Evolutionary conservation across 2,329 filamentous ascomycete species (phyloP).

Genomic region (Setomelanomma holmii): DNA sequence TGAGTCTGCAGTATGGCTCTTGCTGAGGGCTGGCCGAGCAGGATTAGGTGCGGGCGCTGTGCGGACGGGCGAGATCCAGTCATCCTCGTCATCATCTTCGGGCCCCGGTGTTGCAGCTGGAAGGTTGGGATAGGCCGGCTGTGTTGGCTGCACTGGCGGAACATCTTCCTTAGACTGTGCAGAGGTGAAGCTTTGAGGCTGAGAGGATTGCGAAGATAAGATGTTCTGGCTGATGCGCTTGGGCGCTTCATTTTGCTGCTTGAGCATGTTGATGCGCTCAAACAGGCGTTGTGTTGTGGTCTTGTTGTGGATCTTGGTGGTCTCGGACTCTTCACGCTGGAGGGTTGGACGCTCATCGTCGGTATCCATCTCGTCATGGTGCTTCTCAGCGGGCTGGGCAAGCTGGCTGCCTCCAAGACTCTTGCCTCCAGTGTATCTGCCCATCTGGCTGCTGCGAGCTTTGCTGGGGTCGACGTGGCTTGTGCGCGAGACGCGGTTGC

Average conservation of each 20-base stretch:
- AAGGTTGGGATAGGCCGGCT: constrained; percentile 52
- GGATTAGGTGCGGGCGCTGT: constrained; percentile 38
- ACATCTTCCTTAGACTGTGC: constrained; percentile 49
- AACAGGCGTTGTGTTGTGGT: constrained; percentile 93
- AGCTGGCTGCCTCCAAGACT: constrained; percentile 64
- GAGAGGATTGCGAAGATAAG: constrained; percentile 31
- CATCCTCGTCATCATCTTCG: constrained; percentile 54
- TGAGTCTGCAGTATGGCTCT: constrained; percentile 66
- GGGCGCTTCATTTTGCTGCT: constrained; percentile 52
- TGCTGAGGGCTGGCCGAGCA: constrained; percentile 61
- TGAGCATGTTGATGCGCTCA: constrained; percentile 86
- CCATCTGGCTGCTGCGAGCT: constrained; percentile 74
- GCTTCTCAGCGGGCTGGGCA: constrained; percentile 34
- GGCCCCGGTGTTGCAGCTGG: constrained; percentile 33
- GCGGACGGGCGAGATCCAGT: constrained; percentile 63
- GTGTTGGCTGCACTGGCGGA: constrained; percentile 33
- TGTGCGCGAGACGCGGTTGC: constrained; percentile 72
- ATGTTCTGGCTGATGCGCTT: constrained; percentile 51
- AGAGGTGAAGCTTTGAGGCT: constrained; percentile 35
- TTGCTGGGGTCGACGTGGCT: constrained; percentile 75
- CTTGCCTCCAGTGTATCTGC: constrained; percentile 72
- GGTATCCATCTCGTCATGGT: constrained; percentile 64
- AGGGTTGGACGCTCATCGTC: constrained; percentile 52
- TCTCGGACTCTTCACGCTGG: constrained; percentile 56
- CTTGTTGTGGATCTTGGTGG: constrained; percentile 73